Conservation (phyloP, 1,139 yeast genomes). For the Pichia sp. region DNA sequence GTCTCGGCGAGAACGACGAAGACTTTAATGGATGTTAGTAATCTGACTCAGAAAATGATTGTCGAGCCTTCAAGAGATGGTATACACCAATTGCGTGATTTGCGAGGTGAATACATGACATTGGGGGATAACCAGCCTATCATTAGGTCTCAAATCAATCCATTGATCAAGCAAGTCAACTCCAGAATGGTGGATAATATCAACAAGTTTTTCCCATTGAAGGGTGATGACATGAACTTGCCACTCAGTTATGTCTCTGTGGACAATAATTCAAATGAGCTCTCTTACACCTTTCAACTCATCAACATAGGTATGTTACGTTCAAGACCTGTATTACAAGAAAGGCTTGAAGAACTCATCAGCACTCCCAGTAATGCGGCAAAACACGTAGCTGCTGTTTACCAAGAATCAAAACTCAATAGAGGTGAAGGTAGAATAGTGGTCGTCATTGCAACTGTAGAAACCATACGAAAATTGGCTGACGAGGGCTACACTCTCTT, state of each 20-base stretch:
- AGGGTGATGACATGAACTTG: constrained; percentile 30
- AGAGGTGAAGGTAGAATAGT: constrained; percentile 25
- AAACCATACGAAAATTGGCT: constrained; percentile 22
- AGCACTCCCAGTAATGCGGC: constrained; percentile 15
- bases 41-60: constrained; percentile 30
- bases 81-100: constrained; percentile 32
- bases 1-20: constrained; percentile 30
- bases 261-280: constrained; percentile 33
- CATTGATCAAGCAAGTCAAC: constrained; percentile 56
- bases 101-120: constrained; percentile 25
- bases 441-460: constrained; percentile 24
- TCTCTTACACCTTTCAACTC: constrained; percentile 41
- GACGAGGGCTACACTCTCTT: constrained; percentile 15
- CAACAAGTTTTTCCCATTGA: constrained; percentile 28
- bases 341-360: constrained; percentile 11
- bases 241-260: constrained; percentile 20
- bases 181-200: constrained; percentile 41
- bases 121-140: constrained; percentile 55
- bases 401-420: constrained; percentile 16
- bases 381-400: constrained; percentile 17
- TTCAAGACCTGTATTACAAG: constrained; percentile 17
- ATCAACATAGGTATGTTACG: constrained; percentile 32
- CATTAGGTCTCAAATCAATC: constrained; percentile 55
- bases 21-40: constrained; percentile 29
- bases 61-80: constrained; percentile 40